phyloP scores from a whole-genome alignment of 1,139 yeast genomes.

The Suhomyces guaymorum region DNA sequence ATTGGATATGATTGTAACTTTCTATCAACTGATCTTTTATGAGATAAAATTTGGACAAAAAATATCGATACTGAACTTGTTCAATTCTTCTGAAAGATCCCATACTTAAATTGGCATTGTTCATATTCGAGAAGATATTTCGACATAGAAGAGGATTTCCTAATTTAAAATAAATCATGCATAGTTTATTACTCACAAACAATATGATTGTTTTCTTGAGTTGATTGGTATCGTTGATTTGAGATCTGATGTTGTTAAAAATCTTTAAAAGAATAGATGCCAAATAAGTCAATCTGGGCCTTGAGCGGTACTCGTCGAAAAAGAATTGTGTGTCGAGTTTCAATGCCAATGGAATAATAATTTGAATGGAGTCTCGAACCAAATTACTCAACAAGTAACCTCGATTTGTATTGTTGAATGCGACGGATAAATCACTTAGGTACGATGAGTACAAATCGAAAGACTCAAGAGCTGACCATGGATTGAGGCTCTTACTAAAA shows the following conservation, averaged over 20 bases:
- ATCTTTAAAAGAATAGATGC: constrained; percentile 60
- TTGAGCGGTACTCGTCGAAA: constrained; percentile 39
- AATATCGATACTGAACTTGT: constrained; percentile 65
- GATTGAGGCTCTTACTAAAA: constrained; percentile 57
- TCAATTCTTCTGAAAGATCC: constrained; percentile 49
- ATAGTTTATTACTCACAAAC: constrained; percentile 57
- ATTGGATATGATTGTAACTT: constrained; percentile 58
- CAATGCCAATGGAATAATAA: constrained; percentile 51
- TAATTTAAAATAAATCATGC: constrained; percentile 62
- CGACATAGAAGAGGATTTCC: constrained; percentile 69
- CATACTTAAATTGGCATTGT: constrained; percentile 54
- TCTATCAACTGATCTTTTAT: constrained; percentile 57
- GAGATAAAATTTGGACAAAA: constrained; percentile 65
- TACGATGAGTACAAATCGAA: constrained; percentile 59
- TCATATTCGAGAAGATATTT: constrained; percentile 74
- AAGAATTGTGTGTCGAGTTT: constrained; percentile 51
- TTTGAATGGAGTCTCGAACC: constrained; percentile 41
- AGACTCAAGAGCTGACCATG: constrained; percentile 55
- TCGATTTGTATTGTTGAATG: constrained; percentile 53
- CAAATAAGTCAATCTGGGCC: constrained; percentile 53
- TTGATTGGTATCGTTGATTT: constrained; percentile 47
- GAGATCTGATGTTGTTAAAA: constrained; percentile 65
- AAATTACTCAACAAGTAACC: constrained; percentile 53
- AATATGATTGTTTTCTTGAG: constrained; percentile 55
- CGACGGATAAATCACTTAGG: constrained; percentile 56